Percentiles rank a stretch among this genome's conserved stretches.
These are phyloP conservation scores for Linnemannia schmuckeri DNA, from an alignment of 192 early-diverging fungal genomes.

Conservation along the genomic window DNA sequence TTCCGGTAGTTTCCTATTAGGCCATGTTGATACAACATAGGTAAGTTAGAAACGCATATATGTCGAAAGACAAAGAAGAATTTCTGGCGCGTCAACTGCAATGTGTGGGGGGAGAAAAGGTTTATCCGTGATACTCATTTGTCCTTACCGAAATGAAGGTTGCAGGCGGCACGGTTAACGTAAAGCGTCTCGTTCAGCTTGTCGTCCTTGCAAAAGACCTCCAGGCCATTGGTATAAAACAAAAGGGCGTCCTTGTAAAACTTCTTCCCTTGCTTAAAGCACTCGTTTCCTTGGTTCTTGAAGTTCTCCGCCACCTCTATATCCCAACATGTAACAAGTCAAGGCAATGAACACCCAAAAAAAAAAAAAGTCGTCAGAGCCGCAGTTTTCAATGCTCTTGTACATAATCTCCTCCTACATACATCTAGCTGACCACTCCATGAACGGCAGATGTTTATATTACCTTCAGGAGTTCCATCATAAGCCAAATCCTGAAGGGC, in stretches of 20 bases:
- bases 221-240: conserved; percentile 92
- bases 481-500: conserved; percentile 89
- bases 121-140: neutral
- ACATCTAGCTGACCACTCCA: neutral
- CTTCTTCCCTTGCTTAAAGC: conserved; percentile 78
- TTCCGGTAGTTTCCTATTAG: conserved; percentile 81
- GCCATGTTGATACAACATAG: neutral
- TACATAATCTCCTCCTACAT: neutral
- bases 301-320: conserved; percentile 89
- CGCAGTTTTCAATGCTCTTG: neutral
- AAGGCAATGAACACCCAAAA: neutral
- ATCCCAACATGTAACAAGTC: neutral
- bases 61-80: neutral
- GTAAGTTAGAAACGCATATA: neutral
- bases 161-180: conserved; percentile 92
- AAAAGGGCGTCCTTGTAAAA: conserved; percentile 82
- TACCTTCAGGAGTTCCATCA: conserved; percentile 95
- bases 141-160: conserved; percentile 82
- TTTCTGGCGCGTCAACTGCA: neutral
- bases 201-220: conserved; percentile 76
- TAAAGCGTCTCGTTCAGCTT: conserved; percentile 85
- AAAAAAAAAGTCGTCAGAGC: neutral
- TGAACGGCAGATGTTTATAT: neutral
- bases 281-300: conserved; percentile 96
- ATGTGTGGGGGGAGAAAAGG: neutral